phyloP scores from a whole-genome alignment of 305 asterid genomes.

The Fraxinus dipetala region DNA sequence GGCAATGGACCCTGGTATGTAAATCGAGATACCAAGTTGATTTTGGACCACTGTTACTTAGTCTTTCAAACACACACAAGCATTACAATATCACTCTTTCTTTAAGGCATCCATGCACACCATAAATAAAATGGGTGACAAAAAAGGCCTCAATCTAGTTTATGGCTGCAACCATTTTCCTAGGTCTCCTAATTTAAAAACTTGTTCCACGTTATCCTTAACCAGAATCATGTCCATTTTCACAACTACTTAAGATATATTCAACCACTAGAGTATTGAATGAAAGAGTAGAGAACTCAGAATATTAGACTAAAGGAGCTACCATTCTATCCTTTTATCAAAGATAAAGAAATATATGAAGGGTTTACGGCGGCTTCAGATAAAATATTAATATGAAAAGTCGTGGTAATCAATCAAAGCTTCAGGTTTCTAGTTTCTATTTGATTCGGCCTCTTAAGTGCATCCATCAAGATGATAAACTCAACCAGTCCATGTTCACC shows the following conservation, averaged over 20 bases:
- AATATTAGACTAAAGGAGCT: neutral
- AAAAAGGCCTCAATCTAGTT: neutral
- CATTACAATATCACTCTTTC: neutral
- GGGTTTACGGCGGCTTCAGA: neutral
- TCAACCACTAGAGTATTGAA: neutral
- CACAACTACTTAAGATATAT: neutral
- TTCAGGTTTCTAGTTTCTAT: slow-evolving; percentile 1
- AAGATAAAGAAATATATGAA: neutral
- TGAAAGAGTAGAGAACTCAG: neutral
- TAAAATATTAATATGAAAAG: neutral
- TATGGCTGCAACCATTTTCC: neutral
- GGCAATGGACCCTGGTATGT: neutral
- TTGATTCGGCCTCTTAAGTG: neutral
- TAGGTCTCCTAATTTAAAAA: neutral
- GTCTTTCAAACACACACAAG: neutral
- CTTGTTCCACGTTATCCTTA: neutral
- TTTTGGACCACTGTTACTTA: neutral
- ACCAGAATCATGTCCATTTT: neutral
- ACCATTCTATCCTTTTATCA: neutral
- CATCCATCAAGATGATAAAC: neutral
- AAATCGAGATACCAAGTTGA: neutral
- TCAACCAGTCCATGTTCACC: neutral
- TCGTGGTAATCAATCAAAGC: neutral
- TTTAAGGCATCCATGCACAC: neutral
- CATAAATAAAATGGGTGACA: neutral